Conservation (phyloP, 2,329 filamentous ascomycete genomes). For the Pseudocercospora macadamiae region DNA sequence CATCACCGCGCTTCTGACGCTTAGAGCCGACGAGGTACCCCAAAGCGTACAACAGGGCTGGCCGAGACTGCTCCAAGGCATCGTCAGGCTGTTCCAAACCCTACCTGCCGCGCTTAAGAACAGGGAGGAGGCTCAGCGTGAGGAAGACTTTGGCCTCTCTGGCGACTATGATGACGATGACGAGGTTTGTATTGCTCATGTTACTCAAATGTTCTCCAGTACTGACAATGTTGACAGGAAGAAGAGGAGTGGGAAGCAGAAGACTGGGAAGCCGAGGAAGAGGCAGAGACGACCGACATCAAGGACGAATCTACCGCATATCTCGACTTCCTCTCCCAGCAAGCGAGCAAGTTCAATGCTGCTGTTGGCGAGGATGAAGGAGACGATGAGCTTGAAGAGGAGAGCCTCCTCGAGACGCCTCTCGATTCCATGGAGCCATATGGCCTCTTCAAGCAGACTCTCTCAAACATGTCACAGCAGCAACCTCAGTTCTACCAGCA, state of each 20-base stretch:
- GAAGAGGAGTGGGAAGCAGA: conserved; percentile 80
- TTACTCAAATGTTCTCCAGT: neutral
- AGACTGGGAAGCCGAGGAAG: conserved; percentile 67
- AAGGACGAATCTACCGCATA: conserved; percentile 94
- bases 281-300: conserved; percentile 66
- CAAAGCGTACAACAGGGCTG: conserved; percentile 92
- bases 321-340: conserved; percentile 91
- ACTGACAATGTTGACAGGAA: conserved; percentile 48
- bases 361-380: conserved; percentile 65
- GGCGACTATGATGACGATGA: conserved; percentile 78
- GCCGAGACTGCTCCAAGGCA: conserved; percentile 86
- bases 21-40: conserved; percentile 81
- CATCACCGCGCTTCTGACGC: conserved; percentile 80
- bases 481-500: conserved; percentile 86
- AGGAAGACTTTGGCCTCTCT: conserved; percentile 74
- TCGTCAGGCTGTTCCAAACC: conserved; percentile 89
- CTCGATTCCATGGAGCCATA: conserved; percentile 96
- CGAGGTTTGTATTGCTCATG: conserved; percentile 46
- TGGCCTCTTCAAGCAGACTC: conserved; percentile 77
- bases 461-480: conserved; percentile 72
- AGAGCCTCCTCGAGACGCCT: conserved; percentile 87
- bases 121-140: conserved; percentile 87
- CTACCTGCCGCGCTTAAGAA: conserved; percentile 86
- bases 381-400: conserved; percentile 89
- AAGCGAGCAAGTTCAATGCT: conserved; percentile 57